Evolutionary conservation across 2,329 filamentous ascomycete genomes (phyloP).

Genomic region (Alternaria longipes): DNA sequence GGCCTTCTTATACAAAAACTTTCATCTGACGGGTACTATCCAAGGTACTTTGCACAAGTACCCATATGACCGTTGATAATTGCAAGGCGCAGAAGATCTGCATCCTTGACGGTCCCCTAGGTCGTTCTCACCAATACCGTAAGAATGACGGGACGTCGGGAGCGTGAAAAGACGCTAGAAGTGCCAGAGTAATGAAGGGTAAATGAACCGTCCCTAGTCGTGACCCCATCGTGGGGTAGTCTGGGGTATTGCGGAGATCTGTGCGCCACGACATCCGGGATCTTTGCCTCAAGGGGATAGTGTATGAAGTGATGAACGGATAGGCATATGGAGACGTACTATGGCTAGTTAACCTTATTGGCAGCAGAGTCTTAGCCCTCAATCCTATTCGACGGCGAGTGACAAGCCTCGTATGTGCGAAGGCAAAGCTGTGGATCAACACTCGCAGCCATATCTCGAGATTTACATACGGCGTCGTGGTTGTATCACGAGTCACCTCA

Average conservation of each 20-base stretch:
- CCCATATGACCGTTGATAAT: conserved; percentile 31
- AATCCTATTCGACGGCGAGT: conserved; percentile 17
- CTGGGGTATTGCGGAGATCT: conserved; percentile 47
- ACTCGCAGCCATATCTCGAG: neutral
- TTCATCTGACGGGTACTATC: conserved; percentile 12
- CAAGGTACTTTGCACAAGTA: conserved; percentile 23
- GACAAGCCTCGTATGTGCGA: conserved; percentile 12
- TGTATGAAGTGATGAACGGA: conserved; percentile 26
- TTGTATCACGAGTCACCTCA: conserved; percentile 8
- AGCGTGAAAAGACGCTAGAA: conserved; percentile 29
- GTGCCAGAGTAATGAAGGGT: conserved; percentile 43
- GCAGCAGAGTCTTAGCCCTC: conserved; percentile 17
- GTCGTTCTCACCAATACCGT: conserved; percentile 36
- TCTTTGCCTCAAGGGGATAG: conserved; percentile 39
- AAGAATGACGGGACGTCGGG: conserved; percentile 45
- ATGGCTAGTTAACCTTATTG: conserved; percentile 28
- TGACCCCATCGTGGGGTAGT: conserved; percentile 41
- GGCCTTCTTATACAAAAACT: conserved; percentile 41
- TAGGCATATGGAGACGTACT: conserved; percentile 27
- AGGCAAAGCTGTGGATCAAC: conserved; percentile 24
- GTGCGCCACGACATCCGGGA: conserved; percentile 32
- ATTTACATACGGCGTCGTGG: neutral
- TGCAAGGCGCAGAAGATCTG: conserved; percentile 28
- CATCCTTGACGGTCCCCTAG: conserved; percentile 17
- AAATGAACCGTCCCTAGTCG: conserved; percentile 41